Conservation (phyloP, 2,329 filamentous ascomycete genomes). For the Penicillium digitatum region DNA sequence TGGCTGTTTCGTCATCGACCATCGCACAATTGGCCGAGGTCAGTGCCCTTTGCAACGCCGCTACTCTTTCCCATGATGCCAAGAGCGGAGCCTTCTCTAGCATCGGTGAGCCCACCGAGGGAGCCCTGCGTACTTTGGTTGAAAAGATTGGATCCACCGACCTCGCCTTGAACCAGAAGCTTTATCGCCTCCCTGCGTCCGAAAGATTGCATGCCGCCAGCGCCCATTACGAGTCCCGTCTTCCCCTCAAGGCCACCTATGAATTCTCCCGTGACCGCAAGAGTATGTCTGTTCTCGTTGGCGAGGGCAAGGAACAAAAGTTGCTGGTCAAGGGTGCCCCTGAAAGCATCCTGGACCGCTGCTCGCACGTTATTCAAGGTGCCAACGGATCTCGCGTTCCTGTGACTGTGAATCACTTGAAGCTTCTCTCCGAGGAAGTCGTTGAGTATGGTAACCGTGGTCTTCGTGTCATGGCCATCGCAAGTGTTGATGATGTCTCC, state of each 20-base stretch:
- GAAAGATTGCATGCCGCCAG: slow-evolving; percentile 77
- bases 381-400: slow-evolving; percentile 71
- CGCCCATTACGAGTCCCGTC: slow-evolving; percentile 73
- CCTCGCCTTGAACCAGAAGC: slow-evolving; percentile 53
- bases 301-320: slow-evolving; percentile 65
- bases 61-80: slow-evolving; percentile 74
- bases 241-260: slow-evolving; percentile 76
- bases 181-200: slow-evolving; percentile 47
- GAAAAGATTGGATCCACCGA: slow-evolving; percentile 91
- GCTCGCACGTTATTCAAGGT: slow-evolving; percentile 75
- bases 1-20: slow-evolving; percentile 68
- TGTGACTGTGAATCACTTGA: slow-evolving; percentile 64
- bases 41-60: slow-evolving; percentile 79
- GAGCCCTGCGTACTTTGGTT: slow-evolving; percentile 80
- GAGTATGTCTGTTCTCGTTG: slow-evolving; percentile 96
- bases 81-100: slow-evolving; percentile 71
- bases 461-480: slow-evolving; percentile 90
- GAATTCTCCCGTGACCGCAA: slow-evolving; percentile 98
- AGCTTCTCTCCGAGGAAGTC: slow-evolving; percentile 72
- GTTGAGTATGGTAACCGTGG: slow-evolving; percentile 87
- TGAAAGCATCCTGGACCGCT: slow-evolving; percentile 89
- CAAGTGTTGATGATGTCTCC: slow-evolving; percentile 72
- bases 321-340: slow-evolving; percentile 95
- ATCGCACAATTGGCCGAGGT: slow-evolving; percentile 72
- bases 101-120: slow-evolving; percentile 93